A percentile compares a stretch with the other conserved stretches of the same genome.
phyloP scores from a whole-genome alignment of 75 land plant species.

The Sequoiadendron giganteum region DNA sequence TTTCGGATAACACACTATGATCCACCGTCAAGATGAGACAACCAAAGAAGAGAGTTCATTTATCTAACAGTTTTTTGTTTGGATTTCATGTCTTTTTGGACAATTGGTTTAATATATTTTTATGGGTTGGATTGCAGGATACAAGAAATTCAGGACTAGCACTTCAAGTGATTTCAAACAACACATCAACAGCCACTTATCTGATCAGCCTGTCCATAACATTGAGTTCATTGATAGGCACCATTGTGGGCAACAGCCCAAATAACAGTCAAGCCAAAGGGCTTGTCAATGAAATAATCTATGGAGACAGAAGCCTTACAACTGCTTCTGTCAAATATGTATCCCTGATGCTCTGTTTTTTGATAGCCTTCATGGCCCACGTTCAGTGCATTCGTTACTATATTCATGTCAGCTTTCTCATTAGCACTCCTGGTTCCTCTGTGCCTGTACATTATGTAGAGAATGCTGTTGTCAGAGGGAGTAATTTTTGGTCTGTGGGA shows the following conservation, averaged over 20 bases:
- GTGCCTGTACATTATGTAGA: conserved; percentile 51
- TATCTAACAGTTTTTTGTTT: no score
- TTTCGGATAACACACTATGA: no score
- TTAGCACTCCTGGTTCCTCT: conserved; percentile 33
- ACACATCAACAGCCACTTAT: conserved; percentile 64
- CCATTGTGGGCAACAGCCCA: conserved; percentile 39
- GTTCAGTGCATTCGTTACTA: conserved; percentile 76
- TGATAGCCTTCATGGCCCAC: conserved; percentile 66
- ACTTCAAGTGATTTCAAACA: conserved; percentile 49
- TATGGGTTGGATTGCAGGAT: conserved; percentile 19
- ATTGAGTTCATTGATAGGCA: conserved; percentile 69
- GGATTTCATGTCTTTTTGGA: no score
- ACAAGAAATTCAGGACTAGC: conserved; percentile 36
- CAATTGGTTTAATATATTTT: neutral
- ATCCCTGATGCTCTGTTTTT: conserved; percentile 61
- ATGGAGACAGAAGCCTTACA: conserved; percentile 16
- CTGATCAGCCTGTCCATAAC: conserved; percentile 63
- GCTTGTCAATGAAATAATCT: neutral
- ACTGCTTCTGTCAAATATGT: conserved; percentile 34
- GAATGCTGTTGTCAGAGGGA: conserved; percentile 53
- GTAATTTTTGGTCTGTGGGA: conserved; percentile 78
- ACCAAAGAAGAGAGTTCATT: no score
- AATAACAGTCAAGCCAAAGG: neutral
- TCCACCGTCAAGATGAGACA: no score
- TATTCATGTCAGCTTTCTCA: conserved; percentile 73